Evolutionary conservation across 345 rosid genomes (phyloP).

Genomic region (Alliaria petiolata): DNA sequence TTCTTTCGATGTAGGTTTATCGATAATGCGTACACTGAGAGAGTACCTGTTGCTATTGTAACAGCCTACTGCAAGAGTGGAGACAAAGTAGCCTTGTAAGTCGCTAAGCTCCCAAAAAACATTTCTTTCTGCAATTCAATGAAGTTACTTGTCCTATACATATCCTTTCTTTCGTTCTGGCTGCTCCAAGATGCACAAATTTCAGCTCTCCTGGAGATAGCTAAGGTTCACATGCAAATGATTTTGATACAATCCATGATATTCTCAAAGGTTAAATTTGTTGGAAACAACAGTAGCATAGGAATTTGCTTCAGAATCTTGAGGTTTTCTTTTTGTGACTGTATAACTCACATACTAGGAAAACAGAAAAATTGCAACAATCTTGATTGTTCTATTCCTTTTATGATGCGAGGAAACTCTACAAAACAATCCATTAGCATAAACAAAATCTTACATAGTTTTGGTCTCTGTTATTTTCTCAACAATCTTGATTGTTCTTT

Average conservation of each 20-base stretch:
- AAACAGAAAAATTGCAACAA: too few species aligned
- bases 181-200: background rate
- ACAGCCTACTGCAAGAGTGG: slow-evolving; percentile 67
- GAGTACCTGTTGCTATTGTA: slow-evolving; percentile 60
- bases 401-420: background rate
- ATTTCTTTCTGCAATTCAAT: too few species aligned
- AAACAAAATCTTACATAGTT: background rate
- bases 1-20: slow-evolving; percentile 57
- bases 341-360: too few species aligned
- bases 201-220: background rate
- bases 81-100: slow-evolving; percentile 72
- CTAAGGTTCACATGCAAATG: background rate
- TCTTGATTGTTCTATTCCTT: too few species aligned
- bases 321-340: too few species aligned
- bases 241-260: too few species aligned
- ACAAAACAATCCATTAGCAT: background rate
- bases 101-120: background rate
- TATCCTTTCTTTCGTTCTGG: background rate
- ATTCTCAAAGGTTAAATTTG: background rate
- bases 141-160: too few species aligned
- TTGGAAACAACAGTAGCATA: background rate
- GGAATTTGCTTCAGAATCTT: background rate
- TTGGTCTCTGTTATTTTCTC: background rate
- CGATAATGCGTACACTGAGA: slow-evolving; percentile 58
- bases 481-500: background rate